Evolutionary conservation across 805 yeast genomes (phyloP).

Genomic region (Candida yuanshanica): DNA sequence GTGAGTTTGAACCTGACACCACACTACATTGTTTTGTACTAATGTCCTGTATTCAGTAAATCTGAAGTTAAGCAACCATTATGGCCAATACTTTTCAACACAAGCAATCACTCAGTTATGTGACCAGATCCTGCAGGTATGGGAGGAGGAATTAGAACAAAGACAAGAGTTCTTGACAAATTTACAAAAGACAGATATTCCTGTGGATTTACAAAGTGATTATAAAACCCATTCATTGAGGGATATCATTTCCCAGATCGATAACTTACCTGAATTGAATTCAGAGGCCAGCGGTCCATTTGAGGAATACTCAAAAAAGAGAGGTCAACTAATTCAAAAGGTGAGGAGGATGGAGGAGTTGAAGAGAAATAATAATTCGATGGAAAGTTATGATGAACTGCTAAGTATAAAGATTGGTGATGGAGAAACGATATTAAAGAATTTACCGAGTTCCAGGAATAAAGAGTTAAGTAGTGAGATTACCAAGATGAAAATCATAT

Average conservation of each 20-base stretch:
- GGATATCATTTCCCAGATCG: conserved; percentile 15
- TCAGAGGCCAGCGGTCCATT: neutral
- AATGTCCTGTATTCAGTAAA: conserved; percentile 9
- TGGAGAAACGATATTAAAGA: conserved; percentile 12
- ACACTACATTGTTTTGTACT: neutral
- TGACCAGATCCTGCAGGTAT: conserved; percentile 16
- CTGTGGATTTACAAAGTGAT: conserved; percentile 12
- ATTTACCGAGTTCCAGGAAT: conserved; percentile 12
- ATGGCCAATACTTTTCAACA: conserved; percentile 13
- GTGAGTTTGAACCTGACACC: conserved; percentile 2
- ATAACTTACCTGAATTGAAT: conserved; percentile 14
- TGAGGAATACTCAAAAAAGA: conserved; percentile 8
- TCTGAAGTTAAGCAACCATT: conserved; percentile 3
- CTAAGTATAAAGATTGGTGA: conserved; percentile 16
- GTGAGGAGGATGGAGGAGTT: conserved; percentile 5
- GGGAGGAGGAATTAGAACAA: conserved; percentile 8
- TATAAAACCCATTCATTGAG: conserved; percentile 14
- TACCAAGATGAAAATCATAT: conserved; percentile 11
- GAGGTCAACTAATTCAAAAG: conserved; percentile 8
- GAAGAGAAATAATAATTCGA: conserved; percentile 4
- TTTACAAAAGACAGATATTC: conserved; percentile 10
- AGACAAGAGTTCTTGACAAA: conserved; percentile 3
- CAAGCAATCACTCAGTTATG: conserved; percentile 18
- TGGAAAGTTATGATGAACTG: conserved; percentile 8
- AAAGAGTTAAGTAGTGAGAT: conserved; percentile 14